Base-by-base conservation (phyloP, 2,329 filamentous ascomycete genomes). In the Trichocomaceae sp. region DNA sequence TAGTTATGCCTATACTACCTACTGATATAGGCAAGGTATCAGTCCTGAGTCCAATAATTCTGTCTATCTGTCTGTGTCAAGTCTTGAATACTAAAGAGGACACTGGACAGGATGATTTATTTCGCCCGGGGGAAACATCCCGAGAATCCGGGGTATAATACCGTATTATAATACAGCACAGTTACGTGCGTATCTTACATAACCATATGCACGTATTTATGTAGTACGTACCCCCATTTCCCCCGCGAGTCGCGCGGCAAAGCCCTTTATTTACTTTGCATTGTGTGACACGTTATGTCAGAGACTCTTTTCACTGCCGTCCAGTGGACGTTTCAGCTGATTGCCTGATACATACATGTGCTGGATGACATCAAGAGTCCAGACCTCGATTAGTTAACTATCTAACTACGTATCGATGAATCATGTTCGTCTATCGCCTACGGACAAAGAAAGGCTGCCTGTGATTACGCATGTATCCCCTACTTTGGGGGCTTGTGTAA, bases 71-170 rank as follows among this genome's bases (percentile, higher is more conserved):
- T 26, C 3, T 7, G 3, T 26, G 23, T 26, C 23, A 26, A 26
- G 23, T 26, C n/a, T n/a, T n/a, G n/a, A n/a, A n/a, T n/a, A n/a
- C n/a, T n/a, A n/a, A n/a, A n/a, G n/a, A n/a, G n/a, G n/a, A n/a
- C n/a, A n/a, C n/a, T n/a, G n/a, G n/a, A n/a, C n/a, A 29, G 31
- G 12, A 15, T 35, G 12, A 35, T 35, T 15, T 13, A 3, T 35
- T 35, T 35, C 39, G 5, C 17, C 39, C 39, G 39, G 39, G 39
- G 39, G 23, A 37, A n/a, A 17, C 17, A 17, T 22, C 13, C 47
- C 48, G 48, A 22, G 35, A 50, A 50, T 50, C 48, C 48, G 48
- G 48, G 48, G 48, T 50, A 35, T 26, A 42, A 20, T 12, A 19
- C 17, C 5, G 39, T 35, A 35, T 8, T 35, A 35, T 13, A 26